phyloP scores from a whole-genome alignment of 1,284 basidiomycete genomes.

The Golubevia pallescens region DNA sequence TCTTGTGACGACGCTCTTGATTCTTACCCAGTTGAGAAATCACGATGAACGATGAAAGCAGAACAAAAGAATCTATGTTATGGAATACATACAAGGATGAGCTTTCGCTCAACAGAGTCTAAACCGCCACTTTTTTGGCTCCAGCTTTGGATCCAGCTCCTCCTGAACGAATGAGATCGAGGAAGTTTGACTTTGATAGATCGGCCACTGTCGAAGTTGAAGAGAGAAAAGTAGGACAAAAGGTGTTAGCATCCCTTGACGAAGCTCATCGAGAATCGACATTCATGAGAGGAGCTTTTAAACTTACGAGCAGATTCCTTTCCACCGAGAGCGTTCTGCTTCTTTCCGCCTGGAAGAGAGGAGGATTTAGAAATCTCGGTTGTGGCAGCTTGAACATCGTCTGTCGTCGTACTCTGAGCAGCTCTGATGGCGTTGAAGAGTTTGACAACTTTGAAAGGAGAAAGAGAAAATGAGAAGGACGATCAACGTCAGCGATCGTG shows the following conservation, averaged over 20 bases:
- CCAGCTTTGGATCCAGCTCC: not conserved
- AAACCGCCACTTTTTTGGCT: not conserved
- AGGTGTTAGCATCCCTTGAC: not conserved
- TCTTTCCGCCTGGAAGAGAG: conserved; percentile 14
- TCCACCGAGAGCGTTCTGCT: conserved; percentile 34
- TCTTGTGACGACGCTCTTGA: no score
- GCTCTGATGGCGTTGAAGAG: conserved; percentile 63
- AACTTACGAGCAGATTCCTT: conserved; percentile 19
- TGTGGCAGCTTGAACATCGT: conserved; percentile 38
- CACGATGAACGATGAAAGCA: no score
- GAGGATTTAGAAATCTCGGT: conserved; percentile 2
- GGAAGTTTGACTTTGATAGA: conserved; percentile 58
- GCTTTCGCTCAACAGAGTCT: not conserved
- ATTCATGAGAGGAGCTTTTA: not conserved
- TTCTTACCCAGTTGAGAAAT: no score
- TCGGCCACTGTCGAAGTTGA: conserved; percentile 26
- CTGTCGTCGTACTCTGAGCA: conserved; percentile 48
- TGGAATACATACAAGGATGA: no score
- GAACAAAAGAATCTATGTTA: no score
- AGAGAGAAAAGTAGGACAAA: not conserved
- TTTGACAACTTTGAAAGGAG: conserved; percentile 37
- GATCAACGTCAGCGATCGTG: not conserved
- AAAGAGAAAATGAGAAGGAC: not conserved
- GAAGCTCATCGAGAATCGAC: conserved; percentile 7
- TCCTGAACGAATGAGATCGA: conserved; percentile 46